phyloP scores from a whole-genome alignment of 331 rosid genomes.

The Malus hybrid region DNA sequence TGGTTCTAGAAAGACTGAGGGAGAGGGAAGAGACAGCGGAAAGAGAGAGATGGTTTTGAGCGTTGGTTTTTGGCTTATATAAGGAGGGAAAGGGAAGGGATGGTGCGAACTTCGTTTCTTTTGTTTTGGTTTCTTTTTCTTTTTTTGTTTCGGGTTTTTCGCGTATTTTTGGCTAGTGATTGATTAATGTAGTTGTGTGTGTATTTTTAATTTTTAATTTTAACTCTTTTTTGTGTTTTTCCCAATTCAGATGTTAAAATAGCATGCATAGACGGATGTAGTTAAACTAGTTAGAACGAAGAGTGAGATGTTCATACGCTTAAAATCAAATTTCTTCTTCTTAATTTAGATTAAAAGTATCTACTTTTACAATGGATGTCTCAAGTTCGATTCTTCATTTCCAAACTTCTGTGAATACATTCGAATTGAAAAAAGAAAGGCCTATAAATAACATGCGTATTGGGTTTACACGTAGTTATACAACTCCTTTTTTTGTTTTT shows the following conservation, averaged over 20 bases:
- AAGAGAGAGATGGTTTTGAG: conserved; percentile 9
- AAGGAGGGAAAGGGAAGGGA: conserved; percentile 3
- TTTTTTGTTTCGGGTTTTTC: neutral
- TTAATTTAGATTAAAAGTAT: too few relatives aligned
- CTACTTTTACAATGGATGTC: too few relatives aligned
- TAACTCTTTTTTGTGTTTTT: neutral
- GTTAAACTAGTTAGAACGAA: too few relatives aligned
- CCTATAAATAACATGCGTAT: neutral
- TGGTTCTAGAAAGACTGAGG: neutral
- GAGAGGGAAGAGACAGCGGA: neutral
- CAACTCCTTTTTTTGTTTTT: neutral
- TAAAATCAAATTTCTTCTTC: too few relatives aligned
- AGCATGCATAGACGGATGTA: neutral
- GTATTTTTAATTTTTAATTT: neutral
- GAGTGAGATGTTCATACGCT: too few relatives aligned
- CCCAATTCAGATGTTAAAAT: neutral
- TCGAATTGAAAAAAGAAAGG: too few relatives aligned
- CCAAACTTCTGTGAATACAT: too few relatives aligned
- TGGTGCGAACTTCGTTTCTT: neutral
- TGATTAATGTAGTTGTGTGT: neutral
- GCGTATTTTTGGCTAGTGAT: neutral
- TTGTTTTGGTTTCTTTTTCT: neutral
- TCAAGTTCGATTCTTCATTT: too few relatives aligned
- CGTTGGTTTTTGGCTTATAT: conserved; percentile 43
- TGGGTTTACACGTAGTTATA: neutral